phyloP scores from a whole-genome alignment of 352 stramenopile genomes.

The Thraustochytrium sp. region DNA sequence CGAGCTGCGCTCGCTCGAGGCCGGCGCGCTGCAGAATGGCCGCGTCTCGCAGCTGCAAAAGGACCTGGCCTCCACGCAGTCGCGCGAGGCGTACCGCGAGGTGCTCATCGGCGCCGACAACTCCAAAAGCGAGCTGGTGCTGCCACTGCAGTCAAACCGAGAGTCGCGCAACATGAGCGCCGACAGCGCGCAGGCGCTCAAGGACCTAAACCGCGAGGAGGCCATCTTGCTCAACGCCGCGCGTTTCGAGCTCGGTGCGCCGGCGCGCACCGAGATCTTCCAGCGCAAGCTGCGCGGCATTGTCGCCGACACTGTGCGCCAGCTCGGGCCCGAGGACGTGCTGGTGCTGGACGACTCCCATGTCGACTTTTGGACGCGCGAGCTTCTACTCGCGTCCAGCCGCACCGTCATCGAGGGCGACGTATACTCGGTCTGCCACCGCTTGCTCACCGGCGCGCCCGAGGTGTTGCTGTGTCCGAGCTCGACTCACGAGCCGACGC shows the following conservation, averaged over 20 bases:
- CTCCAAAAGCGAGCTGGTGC: conserved; percentile 2
- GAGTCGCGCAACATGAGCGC: neutral
- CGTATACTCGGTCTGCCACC: conserved; percentile 36
- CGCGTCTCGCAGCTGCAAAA: conserved; percentile 19
- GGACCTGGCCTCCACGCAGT: neutral
- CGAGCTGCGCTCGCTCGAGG: conserved; percentile 2
- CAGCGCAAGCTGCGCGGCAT: neutral
- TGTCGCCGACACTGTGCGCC: neutral
- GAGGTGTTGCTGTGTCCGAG: neutral
- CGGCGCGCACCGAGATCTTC: neutral
- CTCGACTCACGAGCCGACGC: neutral
- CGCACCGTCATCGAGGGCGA: conserved; percentile 34
- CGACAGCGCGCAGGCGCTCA: conserved; percentile 6
- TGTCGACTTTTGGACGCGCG: neutral
- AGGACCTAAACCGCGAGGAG: conserved; percentile 13
- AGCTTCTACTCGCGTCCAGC: conserved; percentile 6
- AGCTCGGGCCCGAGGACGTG: neutral
- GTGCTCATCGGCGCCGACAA: conserved; percentile 15
- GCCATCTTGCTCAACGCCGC: conserved; percentile 12
- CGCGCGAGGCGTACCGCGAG: neutral
- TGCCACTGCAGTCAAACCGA: neutral
- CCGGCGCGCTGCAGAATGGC: neutral
- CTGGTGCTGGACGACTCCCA: neutral
- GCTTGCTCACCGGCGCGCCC: neutral
- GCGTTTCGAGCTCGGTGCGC: neutral